A percentile compares a stretch with the other conserved stretches of the same genome.
Conservation (phyloP, 176 grass and related monocot genomes). For the Themeda triandra region DNA sequence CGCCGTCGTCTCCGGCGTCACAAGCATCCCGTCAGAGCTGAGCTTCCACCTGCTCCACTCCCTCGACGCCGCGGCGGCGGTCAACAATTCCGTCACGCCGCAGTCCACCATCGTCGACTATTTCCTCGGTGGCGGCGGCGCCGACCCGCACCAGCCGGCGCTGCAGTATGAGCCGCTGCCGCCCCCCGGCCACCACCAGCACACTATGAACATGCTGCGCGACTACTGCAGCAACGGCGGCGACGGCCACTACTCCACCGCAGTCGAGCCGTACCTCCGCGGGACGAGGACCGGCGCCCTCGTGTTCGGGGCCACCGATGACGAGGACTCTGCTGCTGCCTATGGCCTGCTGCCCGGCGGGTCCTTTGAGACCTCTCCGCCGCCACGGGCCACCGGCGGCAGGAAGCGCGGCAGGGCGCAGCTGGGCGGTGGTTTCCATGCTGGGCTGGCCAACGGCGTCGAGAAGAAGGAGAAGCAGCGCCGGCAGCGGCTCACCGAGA, state of each 20-base stretch:
- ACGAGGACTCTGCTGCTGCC: conserved; percentile 20
- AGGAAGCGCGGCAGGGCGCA: conserved; percentile 37
- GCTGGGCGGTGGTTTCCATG: conserved; percentile 9
- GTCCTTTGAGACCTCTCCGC: conserved; percentile 27
- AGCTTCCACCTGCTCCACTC: conserved; percentile 50
- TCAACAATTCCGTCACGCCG: not conserved
- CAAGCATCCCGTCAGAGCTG: conserved; percentile 11
- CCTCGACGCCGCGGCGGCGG: conserved; percentile 28
- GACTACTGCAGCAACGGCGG: conserved; percentile 33
- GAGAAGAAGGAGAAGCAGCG: conserved; percentile 90
- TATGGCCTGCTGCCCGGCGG: conserved; percentile 14
- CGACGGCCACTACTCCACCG: conserved; percentile 22
- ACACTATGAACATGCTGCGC: conserved; percentile 38
- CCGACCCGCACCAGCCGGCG: conserved; percentile 14
- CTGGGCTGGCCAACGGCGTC: conserved; percentile 23
- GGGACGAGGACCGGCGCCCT: conserved; percentile 33
- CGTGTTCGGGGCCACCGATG: conserved; percentile 38
- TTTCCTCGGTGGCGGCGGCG: conserved; percentile 27
- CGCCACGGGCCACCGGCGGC: conserved; percentile 21
- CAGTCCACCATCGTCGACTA: conserved; percentile 49
- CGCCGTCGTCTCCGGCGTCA: not conserved
- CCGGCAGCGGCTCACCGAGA: conserved; percentile 57
- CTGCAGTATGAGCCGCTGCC: conserved; percentile 36
- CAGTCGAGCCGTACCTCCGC: conserved; percentile 27
- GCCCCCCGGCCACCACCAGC: not conserved